These are phyloP conservation scores for Tripterygium wilfordii DNA, from an alignment of 177 flowering plant genomes.

Conservation along the genomic window DNA sequence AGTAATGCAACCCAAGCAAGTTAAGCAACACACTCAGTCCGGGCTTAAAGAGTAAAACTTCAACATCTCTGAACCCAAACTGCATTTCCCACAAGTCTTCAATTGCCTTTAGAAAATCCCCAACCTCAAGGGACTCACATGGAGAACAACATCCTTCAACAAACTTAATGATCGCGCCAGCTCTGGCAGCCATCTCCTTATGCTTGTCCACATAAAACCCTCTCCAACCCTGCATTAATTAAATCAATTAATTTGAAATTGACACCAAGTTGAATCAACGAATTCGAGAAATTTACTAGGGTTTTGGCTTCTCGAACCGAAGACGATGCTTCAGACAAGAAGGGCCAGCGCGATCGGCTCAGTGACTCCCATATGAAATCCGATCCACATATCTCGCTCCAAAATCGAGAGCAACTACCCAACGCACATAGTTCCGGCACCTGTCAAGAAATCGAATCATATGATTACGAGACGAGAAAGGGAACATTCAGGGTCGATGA, in stretches of 20 bases:
- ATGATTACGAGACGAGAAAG: background rate
- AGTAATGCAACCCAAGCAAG: constrained; percentile 73
- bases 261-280: background rate
- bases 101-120: constrained; percentile 45
- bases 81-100: constrained; percentile 31
- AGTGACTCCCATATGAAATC: constrained; percentile 67
- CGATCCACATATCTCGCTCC: constrained; percentile 63
- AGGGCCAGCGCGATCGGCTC: constrained; percentile 60
- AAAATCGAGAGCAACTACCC: constrained; percentile 65
- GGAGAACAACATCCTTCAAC: constrained; percentile 39
- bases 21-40: constrained; percentile 55
- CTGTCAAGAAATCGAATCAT: constrained; percentile 21
- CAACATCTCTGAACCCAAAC: constrained; percentile 57
- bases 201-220: constrained; percentile 49
- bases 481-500: background rate
- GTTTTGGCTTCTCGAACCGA: background rate
- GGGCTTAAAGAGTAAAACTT: constrained; percentile 57
- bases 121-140: constrained; percentile 50
- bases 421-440: constrained; percentile 57
- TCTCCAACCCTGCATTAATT: constrained; percentile 53
- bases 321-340: background rate
- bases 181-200: constrained; percentile 44
- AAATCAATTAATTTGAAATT: background rate
- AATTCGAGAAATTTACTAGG: background rate
- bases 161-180: constrained; percentile 27